Percentiles rank a stretch among this genome's conserved stretches.
Conservation (phyloP, 2,329 filamentous ascomycete genomes). For the Exophiala bonariae region DNA sequence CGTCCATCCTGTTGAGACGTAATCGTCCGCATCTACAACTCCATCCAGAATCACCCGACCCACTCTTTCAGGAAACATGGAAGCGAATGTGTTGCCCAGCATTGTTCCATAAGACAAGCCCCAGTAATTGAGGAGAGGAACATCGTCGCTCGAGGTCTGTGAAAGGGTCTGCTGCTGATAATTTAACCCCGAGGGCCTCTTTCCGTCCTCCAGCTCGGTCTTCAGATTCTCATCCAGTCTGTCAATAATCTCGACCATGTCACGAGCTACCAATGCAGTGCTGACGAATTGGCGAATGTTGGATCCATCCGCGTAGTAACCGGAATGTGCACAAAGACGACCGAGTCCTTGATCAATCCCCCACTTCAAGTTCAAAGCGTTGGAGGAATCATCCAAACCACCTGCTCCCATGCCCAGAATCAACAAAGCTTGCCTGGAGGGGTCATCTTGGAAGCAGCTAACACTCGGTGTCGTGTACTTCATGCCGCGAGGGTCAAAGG, state of each 20-base stretch:
- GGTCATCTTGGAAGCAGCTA: slow-evolving; percentile 29
- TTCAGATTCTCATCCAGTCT: slow-evolving; percentile 26
- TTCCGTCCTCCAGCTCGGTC: slow-evolving; percentile 1
- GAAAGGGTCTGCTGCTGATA: slow-evolving; percentile 7
- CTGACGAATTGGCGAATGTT: slow-evolving; percentile 31
- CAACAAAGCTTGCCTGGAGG: slow-evolving; percentile 4
- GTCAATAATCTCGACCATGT: slow-evolving; percentile 38
- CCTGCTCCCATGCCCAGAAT: slow-evolving; percentile 16
- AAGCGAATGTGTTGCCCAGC: slow-evolving; percentile 47
- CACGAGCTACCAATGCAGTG: slow-evolving; percentile 36
- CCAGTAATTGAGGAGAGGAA: slow-evolving; percentile 45
- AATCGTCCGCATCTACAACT: slow-evolving; percentile 45
- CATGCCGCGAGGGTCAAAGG: slow-evolving; percentile 45
- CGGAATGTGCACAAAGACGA: slow-evolving; percentile 19
- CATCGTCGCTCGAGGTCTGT: background rate
- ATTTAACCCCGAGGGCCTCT: background rate
- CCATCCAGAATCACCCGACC: slow-evolving; percentile 45
- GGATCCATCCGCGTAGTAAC: slow-evolving; percentile 28
- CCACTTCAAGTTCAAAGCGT: slow-evolving; percentile 26
- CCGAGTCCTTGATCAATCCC: slow-evolving; percentile 19
- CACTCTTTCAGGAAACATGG: slow-evolving; percentile 43
- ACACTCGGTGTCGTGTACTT: slow-evolving; percentile 34
- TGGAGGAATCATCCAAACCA: slow-evolving; percentile 12
- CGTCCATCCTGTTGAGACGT: slow-evolving; percentile 51
- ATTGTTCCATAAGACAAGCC: slow-evolving; percentile 53